A percentile compares a stretch with the other conserved stretches of the same genome.
Evolutionary conservation across 108 stramenopile genomes (phyloP).

Genomic region (Thalassiosira profunda): DNA sequence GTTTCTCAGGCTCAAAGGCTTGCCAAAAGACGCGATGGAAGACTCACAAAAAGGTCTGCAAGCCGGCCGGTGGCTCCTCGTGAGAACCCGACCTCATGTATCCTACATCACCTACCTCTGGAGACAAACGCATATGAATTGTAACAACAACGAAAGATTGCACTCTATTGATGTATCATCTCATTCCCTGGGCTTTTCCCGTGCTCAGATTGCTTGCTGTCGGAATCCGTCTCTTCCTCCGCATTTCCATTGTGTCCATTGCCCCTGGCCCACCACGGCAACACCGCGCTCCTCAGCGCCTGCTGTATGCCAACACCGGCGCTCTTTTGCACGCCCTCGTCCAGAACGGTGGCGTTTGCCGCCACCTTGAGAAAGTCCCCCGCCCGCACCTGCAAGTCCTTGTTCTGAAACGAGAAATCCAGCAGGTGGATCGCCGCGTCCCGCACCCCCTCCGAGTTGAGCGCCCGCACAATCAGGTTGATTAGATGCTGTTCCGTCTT

Average conservation of each 20-base stretch:
- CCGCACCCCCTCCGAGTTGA: conserved; percentile 40
- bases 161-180: too few species aligned
- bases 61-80: neutral
- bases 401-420: conserved; percentile 43
- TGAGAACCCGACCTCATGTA: too few species aligned
- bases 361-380: conserved; percentile 54
- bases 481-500: conserved; percentile 44
- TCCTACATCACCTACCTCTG: too few species aligned
- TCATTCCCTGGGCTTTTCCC: too few species aligned
- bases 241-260: too few species aligned
- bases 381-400: conserved; percentile 28
- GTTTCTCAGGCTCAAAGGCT: too few species aligned
- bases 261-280: conserved; percentile 6
- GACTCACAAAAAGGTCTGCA: neutral
- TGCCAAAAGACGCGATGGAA: neutral
- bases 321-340: conserved; percentile 38
- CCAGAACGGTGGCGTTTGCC: conserved; percentile 34
- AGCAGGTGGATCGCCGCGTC: conserved; percentile 34
- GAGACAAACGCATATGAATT: too few species aligned
- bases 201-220: too few species aligned
- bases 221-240: too few species aligned
- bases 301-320: conserved; percentile 35
- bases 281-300: conserved; percentile 33
- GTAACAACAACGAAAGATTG: too few species aligned
- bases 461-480: conserved; percentile 37